Conservation (phyloP, 805 yeast species). For the Candida verbasci region DNA sequence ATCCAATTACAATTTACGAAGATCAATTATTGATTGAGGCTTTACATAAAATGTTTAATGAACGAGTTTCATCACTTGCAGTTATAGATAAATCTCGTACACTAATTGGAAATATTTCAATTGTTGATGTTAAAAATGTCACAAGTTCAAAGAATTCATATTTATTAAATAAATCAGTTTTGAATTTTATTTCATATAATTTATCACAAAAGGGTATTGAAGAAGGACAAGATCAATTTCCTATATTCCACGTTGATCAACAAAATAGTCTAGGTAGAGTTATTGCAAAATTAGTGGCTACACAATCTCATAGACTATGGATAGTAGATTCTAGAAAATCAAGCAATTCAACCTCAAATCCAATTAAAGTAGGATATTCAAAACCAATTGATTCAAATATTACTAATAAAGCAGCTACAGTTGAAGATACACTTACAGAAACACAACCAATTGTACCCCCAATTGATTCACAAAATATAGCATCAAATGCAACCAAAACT, state of each 20-base stretch:
- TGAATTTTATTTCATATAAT: constrained; percentile 83
- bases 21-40: constrained; percentile 88
- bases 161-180: constrained; percentile 73
- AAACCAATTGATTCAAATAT: background rate
- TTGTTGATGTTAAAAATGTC: constrained; percentile 87
- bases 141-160: constrained; percentile 85
- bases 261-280: constrained; percentile 80
- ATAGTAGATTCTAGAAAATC: constrained; percentile 48
- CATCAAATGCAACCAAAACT: constrained; percentile 4
- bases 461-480: constrained; percentile 8
- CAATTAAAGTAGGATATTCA: background rate
- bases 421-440: constrained; percentile 12
- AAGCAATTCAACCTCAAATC: background rate
- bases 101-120: constrained; percentile 87
- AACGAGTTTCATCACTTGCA: constrained; percentile 85
- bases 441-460: constrained; percentile 7
- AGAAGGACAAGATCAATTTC: constrained; percentile 94
- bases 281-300: constrained; percentile 92
- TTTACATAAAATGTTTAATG: constrained; percentile 74
- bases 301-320: constrained; percentile 88
- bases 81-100: constrained; percentile 77
- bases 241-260: constrained; percentile 88
- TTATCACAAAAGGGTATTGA: constrained; percentile 84
- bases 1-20: constrained; percentile 77
- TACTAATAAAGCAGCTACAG: constrained; percentile 5